Base-by-base conservation (phyloP, 371 early-diverging fungal genomes). In the Mucor sp. region DNA sequence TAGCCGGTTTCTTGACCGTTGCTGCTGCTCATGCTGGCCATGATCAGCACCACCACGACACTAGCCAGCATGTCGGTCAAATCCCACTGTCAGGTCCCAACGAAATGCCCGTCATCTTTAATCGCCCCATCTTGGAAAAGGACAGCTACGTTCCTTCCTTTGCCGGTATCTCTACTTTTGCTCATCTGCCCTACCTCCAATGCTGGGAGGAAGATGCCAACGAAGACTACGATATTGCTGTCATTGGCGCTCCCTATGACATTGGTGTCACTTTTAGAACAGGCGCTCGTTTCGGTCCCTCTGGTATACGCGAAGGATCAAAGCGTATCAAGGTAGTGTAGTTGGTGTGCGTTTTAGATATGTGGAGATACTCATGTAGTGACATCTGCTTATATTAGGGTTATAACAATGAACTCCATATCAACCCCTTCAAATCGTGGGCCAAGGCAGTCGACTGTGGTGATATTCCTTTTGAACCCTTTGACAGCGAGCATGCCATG, bases 261-360 rank as follows among this genome's bases (percentile, higher is more conserved):
- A 83, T 80, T 39, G 82, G 79, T 23, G 81, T 81, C 9, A 82
- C 77, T 15, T 84, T 77, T 43, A 70, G 83, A 48, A 76, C 84
- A 48, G 84, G 84, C 25, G 84, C 84, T 30, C 68, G 84, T 27
- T 84, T 84, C 70, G 84, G 84, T 35, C 84, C 84, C 3, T 74
- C 75, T 21, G 82, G 72, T 35, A 84, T 84, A 44, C 80, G 84
- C 30, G 75, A 79, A 65, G 81, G 81, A 1, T 77, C 80, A 17
- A 78, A 75, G 66, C 72, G 82, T 28, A 79, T 75, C 59, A 78
- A 80, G 64, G 71, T 67, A 71, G 43, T 41, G 7, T 53, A 25
- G 1, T 6, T 9, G 33, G 7, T 1, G 7, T 53, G 1, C 6
- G 27, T 27, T 23, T 27, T 5, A 53, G 27, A 27, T 23, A 3